Percentiles rank a stretch among this genome's conserved stretches.
phyloP scores from a whole-genome alignment of 225 moss, liverwort and hornwort species.

The Neckera pumila region DNA sequence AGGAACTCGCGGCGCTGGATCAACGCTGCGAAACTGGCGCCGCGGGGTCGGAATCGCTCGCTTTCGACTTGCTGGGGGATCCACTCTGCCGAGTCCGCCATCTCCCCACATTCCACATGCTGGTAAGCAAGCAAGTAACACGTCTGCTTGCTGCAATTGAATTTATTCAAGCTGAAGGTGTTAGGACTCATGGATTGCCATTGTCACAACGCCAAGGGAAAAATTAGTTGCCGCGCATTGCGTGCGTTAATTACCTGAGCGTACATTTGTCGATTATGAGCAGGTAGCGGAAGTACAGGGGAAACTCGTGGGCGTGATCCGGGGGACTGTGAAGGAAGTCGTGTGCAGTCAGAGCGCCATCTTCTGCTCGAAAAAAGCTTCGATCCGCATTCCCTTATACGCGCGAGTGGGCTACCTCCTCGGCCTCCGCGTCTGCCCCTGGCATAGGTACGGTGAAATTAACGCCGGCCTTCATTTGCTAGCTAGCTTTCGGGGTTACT shows the following conservation, averaged over 20 bases:
- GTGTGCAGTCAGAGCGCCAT: conserved; percentile 46
- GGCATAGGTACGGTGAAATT: conserved; percentile 39
- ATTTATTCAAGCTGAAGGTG: neutral
- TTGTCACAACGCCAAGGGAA: neutral
- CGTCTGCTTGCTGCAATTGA: neutral
- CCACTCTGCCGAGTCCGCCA: conserved; percentile 91
- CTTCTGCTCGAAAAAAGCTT: neutral
- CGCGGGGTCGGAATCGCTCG: conserved; percentile 42
- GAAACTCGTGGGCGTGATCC: conserved; percentile 66
- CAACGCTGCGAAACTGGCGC: conserved; percentile 53
- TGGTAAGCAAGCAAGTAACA: conserved; percentile 35
- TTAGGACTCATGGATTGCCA: neutral
- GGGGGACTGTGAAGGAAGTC: conserved; percentile 82
- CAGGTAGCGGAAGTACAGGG: conserved; percentile 76
- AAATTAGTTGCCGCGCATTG: neutral
- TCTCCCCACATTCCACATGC: conserved; percentile 69
- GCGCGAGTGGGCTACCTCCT: conserved; percentile 74
- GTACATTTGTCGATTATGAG: neutral
- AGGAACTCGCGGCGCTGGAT: conserved; percentile 58
- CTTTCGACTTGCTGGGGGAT: conserved; percentile 82
- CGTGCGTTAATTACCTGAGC: neutral
- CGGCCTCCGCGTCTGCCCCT: conserved; percentile 79
- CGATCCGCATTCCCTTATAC: conserved; percentile 35
- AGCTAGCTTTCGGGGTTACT: too few relatives aligned
- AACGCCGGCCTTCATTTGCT: neutral